Base-by-base conservation (phyloP, 768 basidiomycete genomes). In the Lactarius tabidus region DNA sequence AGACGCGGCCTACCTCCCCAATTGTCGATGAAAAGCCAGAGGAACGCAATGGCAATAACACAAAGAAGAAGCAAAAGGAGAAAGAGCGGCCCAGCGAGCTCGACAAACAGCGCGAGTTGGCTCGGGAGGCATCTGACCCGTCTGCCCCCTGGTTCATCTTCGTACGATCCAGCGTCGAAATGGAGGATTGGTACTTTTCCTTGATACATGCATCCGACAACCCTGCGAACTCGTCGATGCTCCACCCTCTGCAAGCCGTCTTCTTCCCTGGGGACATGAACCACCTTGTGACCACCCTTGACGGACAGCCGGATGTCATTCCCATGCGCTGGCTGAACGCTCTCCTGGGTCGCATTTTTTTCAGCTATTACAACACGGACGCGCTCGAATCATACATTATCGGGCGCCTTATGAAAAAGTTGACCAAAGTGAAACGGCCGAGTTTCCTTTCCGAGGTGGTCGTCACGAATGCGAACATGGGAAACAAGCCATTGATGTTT, bases 241-340 rank as follows among this genome's bases (percentile, higher is more conserved):
- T 91, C 54, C 74, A 73, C 1, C 86, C 90, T 0, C 77, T 90
- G 56, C 79, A 80, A 45, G 72, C 81, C 39, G 80, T 96, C 20
- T 98, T 94, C 78, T 78, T 81, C 60, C 79, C 87, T 6, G 76
- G 80, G 12, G 92, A 97, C 74, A 96, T 98, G 93, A 80, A 84
- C 62, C 79, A 83, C 67, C 83, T 98, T 45, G 88, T 98, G 64
- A 78, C 86, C 18, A 91, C 88, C 7, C 80, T 99, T 66, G 97
- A 98, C 77, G 85, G 89, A 70, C 92, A 94, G 73, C 91, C 97
- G 2, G 96, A 99, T 74, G 90, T 95, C 67, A 95, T 98, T 64
- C 95, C 95, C 2, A 93, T 95, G 85, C 89, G 96, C 5, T 99
- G 97, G 97, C 79, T 98, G 56, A 99, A 99, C 72, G 97, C 94